phyloP scores from a whole-genome alignment of 164 flowering plant genomes.

The Annona cherimola region DNA sequence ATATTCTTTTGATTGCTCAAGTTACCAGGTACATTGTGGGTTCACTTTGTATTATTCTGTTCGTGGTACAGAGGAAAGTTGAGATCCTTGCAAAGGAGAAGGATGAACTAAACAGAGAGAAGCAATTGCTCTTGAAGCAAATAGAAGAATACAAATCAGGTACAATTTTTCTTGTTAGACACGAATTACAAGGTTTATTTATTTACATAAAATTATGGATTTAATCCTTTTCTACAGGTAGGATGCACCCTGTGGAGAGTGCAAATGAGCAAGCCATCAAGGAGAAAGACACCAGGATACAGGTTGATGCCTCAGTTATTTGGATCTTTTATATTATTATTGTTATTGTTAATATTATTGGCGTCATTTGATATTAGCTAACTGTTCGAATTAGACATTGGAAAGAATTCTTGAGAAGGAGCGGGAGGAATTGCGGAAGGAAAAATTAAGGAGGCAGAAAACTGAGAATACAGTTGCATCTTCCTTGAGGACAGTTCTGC shows the following conservation, averaged over 20 bases:
- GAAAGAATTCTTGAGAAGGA: slow-evolving; percentile 63
- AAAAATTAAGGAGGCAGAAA: slow-evolving; percentile 39
- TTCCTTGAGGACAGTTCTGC: slow-evolving; percentile 22
- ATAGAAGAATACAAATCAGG: slow-evolving; percentile 62
- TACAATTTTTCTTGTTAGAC: slow-evolving; percentile 10
- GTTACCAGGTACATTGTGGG: neutral
- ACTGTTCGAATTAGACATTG: slow-evolving; percentile 38
- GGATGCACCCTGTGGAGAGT: slow-evolving; percentile 40
- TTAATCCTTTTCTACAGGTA: slow-evolving; percentile 25
- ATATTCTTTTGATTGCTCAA: no score
- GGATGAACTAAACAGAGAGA: slow-evolving; percentile 64
- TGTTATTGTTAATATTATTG: neutral
- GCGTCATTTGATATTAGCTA: neutral
- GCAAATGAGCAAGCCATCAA: slow-evolving; percentile 55
- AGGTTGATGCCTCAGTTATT: slow-evolving; percentile 27
- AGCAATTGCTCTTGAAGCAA: slow-evolving; percentile 53
- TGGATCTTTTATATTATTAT: neutral
- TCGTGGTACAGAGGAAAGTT: slow-evolving; percentile 36
- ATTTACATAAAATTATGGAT: no score
- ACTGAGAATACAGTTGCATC: slow-evolving; percentile 36
- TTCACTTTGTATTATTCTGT: slow-evolving; percentile 1
- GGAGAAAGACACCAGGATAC: slow-evolving; percentile 74
- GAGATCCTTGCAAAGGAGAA: slow-evolving; percentile 49
- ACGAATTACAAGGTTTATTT: neutral
- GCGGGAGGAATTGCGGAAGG: slow-evolving; percentile 56